phyloP scores from a whole-genome alignment of 306 rosid genomes.

The Ormosia semicastrata region DNA sequence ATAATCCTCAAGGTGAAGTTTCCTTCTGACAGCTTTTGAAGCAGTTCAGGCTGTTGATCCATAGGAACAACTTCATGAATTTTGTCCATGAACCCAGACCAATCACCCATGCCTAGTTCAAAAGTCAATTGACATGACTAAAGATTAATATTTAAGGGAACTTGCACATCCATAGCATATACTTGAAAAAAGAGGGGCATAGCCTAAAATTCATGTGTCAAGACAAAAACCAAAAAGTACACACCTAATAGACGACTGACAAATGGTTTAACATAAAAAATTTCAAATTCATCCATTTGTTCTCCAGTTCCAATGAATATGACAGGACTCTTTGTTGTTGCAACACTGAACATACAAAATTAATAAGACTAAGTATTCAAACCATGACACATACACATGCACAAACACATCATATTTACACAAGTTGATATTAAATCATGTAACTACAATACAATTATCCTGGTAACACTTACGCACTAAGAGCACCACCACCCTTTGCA shows the following conservation, averaged over 20 bases:
- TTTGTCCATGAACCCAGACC: slow-evolving; percentile 87
- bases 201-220: neutral
- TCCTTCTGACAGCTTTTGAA: slow-evolving; percentile 84
- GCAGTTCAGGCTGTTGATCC: slow-evolving; percentile 89
- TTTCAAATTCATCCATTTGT: slow-evolving; percentile 89
- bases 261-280: slow-evolving; percentile 81
- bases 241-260: slow-evolving; percentile 83
- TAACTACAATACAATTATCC: neutral
- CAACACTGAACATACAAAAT: slow-evolving; percentile 54
- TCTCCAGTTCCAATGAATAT: slow-evolving; percentile 87
- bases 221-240: slow-evolving; percentile 7
- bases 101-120: slow-evolving; percentile 77
- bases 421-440: neutral
- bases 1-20: slow-evolving; percentile 71
- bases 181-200: neutral
- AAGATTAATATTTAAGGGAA: neutral
- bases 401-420: neutral
- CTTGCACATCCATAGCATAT: neutral
- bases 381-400: neutral
- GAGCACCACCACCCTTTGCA: slow-evolving; percentile 91
- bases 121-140: neutral
- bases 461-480: slow-evolving; percentile 68
- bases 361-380: slow-evolving; percentile 16
- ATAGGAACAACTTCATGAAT: slow-evolving; percentile 89
- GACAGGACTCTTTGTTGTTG: slow-evolving; percentile 89